Evolutionary conservation across 768 basidiomycete genomes (phyloP).

Genomic region (Russula earlei): DNA sequence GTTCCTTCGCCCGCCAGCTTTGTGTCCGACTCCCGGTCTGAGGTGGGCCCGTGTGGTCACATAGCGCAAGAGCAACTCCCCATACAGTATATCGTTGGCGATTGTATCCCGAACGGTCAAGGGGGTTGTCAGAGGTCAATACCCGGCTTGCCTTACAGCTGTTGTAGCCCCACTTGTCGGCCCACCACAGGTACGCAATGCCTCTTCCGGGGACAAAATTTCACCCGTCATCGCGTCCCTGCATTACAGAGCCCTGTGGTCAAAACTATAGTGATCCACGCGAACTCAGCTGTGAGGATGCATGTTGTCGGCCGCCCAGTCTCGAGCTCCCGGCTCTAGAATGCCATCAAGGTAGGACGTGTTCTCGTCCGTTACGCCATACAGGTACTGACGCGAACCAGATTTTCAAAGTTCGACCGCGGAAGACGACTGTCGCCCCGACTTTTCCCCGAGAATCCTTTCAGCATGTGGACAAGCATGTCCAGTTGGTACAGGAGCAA

Average conservation of each 20-base stretch:
- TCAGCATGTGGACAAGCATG: neutral
- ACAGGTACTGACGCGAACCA: no score
- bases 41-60: neutral
- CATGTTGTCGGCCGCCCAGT: neutral
- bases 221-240: neutral
- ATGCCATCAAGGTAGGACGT: neutral
- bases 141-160: neutral
- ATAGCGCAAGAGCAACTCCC: neutral
- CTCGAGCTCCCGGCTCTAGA: neutral
- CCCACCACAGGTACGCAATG: neutral
- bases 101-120: constrained; percentile 9
- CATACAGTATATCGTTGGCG: neutral
- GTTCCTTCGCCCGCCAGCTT: neutral
- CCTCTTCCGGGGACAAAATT: neutral
- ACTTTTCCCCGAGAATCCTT: neutral
- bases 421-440: neutral
- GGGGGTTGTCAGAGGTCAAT: constrained; percentile 9
- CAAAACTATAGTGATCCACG: neutral
- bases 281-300: neutral
- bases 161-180: neutral
- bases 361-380: neutral
- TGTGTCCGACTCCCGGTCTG: neutral
- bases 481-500: neutral
- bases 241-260: neutral
- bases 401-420: neutral